A percentile compares a stretch with the other conserved stretches of the same genome.
Conservation (phyloP, 1,139 yeast genomes). For the Pichia sp. region DNA sequence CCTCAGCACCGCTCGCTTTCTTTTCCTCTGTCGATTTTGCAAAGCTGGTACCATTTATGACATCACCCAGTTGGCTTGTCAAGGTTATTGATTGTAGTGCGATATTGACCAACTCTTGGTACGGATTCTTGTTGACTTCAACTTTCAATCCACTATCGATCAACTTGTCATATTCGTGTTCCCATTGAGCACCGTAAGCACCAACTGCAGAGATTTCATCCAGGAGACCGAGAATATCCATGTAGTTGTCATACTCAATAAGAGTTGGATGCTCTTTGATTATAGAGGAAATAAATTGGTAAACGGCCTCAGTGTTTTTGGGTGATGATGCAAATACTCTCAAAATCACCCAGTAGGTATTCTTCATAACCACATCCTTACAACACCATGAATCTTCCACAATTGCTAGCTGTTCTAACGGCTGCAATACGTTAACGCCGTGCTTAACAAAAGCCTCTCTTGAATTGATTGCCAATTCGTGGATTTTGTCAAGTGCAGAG, state of each 20-base stretch:
- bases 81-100: slow-evolving; percentile 61
- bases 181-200: slow-evolving; percentile 74
- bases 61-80: slow-evolving; percentile 47
- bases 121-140: slow-evolving; percentile 43
- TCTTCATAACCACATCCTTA: slow-evolving; percentile 36
- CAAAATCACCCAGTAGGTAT: slow-evolving; percentile 61
- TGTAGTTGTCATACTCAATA: slow-evolving; percentile 49
- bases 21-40: slow-evolving; percentile 29
- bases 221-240: slow-evolving; percentile 61
- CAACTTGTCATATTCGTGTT: slow-evolving; percentile 51
- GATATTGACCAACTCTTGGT: slow-evolving; percentile 49
- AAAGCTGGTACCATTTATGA: slow-evolving; percentile 32
- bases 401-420: slow-evolving; percentile 46
- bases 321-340: slow-evolving; percentile 56
- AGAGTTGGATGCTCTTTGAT: slow-evolving; percentile 38
- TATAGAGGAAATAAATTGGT: slow-evolving; percentile 45
- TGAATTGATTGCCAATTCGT: slow-evolving; percentile 31
- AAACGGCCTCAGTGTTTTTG: slow-evolving; percentile 46
- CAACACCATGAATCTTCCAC: slow-evolving; percentile 48
- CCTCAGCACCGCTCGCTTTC: slow-evolving; percentile 11
- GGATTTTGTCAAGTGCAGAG: slow-evolving; percentile 32
- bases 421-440: slow-evolving; percentile 50
- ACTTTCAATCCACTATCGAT: slow-evolving; percentile 40
- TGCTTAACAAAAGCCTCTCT: slow-evolving; percentile 41
- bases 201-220: slow-evolving; percentile 84